Percentiles rank a stretch among this genome's conserved stretches.
Evolutionary conservation across 1,284 basidiomycete genomes (phyloP).

Genomic region (Rhodotorula mucilaginosa): DNA sequence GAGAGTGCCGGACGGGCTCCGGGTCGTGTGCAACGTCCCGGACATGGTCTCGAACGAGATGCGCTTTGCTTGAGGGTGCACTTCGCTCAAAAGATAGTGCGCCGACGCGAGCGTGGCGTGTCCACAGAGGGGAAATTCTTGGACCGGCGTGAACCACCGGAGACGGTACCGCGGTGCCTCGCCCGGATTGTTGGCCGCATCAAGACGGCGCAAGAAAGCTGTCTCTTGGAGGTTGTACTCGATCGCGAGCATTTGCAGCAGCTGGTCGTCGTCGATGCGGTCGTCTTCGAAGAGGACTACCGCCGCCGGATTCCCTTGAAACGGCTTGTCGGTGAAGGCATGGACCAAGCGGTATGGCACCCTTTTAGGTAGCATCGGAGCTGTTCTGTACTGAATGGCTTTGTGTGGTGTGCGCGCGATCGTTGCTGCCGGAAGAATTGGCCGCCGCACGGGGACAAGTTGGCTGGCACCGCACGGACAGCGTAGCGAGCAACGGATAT

Average conservation of each 20-base stretch:
- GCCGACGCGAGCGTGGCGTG: constrained; percentile 57
- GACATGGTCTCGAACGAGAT: constrained; percentile 51
- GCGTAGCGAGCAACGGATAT: too few species aligned
- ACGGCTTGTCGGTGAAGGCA: constrained; percentile 55
- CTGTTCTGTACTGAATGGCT: background rate
- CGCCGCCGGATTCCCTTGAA: constrained; percentile 58
- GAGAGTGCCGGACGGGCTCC: constrained; percentile 45
- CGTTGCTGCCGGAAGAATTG: too few species aligned
- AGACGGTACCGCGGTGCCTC: constrained; percentile 6
- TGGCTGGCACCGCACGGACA: too few species aligned
- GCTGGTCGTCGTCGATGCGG: background rate
- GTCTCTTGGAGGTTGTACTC: constrained; percentile 58
- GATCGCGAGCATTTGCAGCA: constrained; percentile 46
- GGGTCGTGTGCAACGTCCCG: constrained; percentile 33
- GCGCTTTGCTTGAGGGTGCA: constrained; percentile 38
- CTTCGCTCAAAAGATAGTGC: constrained; percentile 51
- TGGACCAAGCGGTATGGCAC: constrained; percentile 51
- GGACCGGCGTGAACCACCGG: constrained; percentile 35
- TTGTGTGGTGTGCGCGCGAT: too few species aligned
- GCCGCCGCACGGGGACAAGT: too few species aligned
- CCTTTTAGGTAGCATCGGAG: background rate
- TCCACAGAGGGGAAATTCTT: constrained; percentile 51
- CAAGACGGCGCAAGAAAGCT: constrained; percentile 48
- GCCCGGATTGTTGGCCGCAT: background rate
- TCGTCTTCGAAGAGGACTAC: constrained; percentile 51